These are phyloP conservation scores for Kwoniella shivajii DNA, from an alignment of 1,284 basidiomycete species.

Conservation along the genomic window DNA sequence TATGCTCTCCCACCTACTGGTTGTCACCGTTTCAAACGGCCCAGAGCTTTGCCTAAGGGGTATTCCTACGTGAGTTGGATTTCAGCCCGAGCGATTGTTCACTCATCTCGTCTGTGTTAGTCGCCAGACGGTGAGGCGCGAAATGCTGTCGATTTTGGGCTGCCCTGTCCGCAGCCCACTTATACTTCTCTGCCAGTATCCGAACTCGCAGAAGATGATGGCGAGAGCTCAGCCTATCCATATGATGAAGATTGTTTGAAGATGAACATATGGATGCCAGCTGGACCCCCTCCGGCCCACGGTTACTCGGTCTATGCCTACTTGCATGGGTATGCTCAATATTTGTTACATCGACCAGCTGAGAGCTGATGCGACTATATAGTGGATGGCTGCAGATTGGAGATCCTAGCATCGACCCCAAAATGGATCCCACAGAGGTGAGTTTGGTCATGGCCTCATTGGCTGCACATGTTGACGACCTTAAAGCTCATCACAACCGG, in stretches of 20 bases:
- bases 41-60: slow-evolving; percentile 7
- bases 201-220: slow-evolving; percentile 6
- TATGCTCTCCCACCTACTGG: slow-evolving; percentile 14
- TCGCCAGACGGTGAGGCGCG: slow-evolving; percentile 1
- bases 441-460: background rate
- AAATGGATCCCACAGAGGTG: slow-evolving; percentile 14
- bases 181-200: slow-evolving; percentile 14
- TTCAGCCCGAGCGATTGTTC: background rate
- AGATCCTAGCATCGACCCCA: slow-evolving; percentile 12
- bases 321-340: slow-evolving; percentile 17
- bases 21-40: slow-evolving; percentile 7
- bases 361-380: background rate
- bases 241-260: slow-evolving; percentile 18
- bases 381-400: slow-evolving; percentile 19
- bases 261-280: slow-evolving; percentile 15
- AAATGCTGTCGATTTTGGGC: slow-evolving; percentile 8
- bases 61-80: slow-evolving; percentile 11
- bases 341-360: too few species aligned
- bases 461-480: background rate
- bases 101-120: background rate
- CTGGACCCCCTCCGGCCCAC: slow-evolving; percentile 5
- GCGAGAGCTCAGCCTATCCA: slow-evolving; percentile 1
- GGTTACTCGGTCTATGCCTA: slow-evolving; percentile 11
- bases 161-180: slow-evolving; percentile 12
- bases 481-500: slow-evolving; percentile 7